Percentiles rank a stretch among this genome's conserved stretches.
These are phyloP conservation scores for Sporothrix variecibatus DNA, from an alignment of 2,329 filamentous ascomycete genomes.

Conservation along the genomic window DNA sequence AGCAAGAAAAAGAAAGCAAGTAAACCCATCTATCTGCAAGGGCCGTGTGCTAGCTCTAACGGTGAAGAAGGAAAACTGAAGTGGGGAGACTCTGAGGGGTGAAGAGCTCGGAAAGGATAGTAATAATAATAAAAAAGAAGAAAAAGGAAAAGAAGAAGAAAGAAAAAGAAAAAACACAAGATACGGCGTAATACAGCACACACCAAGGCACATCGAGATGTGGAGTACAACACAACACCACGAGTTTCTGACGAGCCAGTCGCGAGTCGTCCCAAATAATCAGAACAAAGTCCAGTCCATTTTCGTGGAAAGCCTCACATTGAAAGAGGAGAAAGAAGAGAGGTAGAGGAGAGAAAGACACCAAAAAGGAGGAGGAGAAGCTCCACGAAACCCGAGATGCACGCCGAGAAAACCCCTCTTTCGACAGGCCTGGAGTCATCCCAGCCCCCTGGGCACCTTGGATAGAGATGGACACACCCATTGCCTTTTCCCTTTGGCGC, in stretches of 20 bases:
- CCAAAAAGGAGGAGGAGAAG: neutral
- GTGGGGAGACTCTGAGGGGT: no score
- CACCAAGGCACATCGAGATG: neutral
- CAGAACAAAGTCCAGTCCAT: neutral
- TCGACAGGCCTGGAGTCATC: neutral
- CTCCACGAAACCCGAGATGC: neutral
- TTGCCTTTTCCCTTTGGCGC: neutral
- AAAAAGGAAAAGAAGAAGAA: neutral
- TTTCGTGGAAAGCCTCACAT: neutral
- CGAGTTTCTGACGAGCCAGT: neutral
- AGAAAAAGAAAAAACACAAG: neutral
- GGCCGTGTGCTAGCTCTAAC: constrained; percentile 14
- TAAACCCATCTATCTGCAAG: neutral
- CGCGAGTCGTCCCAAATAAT: neutral
- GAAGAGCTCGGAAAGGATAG: neutral
- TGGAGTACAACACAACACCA: neutral
- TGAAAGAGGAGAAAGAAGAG: neutral
- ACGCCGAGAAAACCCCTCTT: neutral
- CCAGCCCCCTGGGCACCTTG: neutral
- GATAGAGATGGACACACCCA: neutral
- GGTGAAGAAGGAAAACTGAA: neutral
- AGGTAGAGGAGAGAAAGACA: neutral
- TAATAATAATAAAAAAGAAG: neutral
- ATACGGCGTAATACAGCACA: neutral
- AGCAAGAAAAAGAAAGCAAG: neutral